Conservation (phyloP, 371 early-diverging fungal species). For the Dipsacomyces acuminosporus region DNA sequence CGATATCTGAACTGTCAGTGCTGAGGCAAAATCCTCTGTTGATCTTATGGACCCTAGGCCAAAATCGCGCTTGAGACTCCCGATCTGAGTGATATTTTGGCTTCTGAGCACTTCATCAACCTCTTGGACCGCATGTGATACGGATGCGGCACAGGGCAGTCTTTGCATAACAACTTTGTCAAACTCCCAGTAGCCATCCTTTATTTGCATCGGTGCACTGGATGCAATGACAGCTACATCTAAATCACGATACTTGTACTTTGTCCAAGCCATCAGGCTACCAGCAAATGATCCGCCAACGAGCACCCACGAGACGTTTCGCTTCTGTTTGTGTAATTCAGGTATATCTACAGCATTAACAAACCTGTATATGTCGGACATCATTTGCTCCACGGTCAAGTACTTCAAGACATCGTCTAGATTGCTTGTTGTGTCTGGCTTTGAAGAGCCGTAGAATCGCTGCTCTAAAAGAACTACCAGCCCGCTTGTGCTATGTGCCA, state of each 20-base stretch:
- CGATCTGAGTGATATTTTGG: background rate
- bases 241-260: conserved; percentile 17
- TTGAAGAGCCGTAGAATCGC: conserved; percentile 32
- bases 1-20: conserved; percentile 9
- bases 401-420: background rate
- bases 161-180: conserved; percentile 10
- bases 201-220: conserved; percentile 22
- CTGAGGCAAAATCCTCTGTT: conserved; percentile 1
- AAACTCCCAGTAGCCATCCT: conserved; percentile 22
- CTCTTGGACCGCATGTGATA: conserved; percentile 4
- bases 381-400: conserved; percentile 27
- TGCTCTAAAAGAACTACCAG: conserved; percentile 19
- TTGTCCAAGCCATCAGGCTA: conserved; percentile 37
- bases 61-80: conserved; percentile 5
- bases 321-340: background rate
- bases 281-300: conserved; percentile 39
- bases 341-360: background rate
- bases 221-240: conserved; percentile 14
- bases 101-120: conserved; percentile 15
- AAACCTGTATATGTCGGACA: conserved; percentile 23
- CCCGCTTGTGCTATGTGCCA: conserved; percentile 18
- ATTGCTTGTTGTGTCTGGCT: conserved; percentile 4
- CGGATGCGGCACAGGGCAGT: conserved; percentile 17
- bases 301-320: conserved; percentile 11
- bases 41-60: conserved; percentile 1